Conservation (phyloP, 75 land plant genomes). For the Picea glauca region DNA sequence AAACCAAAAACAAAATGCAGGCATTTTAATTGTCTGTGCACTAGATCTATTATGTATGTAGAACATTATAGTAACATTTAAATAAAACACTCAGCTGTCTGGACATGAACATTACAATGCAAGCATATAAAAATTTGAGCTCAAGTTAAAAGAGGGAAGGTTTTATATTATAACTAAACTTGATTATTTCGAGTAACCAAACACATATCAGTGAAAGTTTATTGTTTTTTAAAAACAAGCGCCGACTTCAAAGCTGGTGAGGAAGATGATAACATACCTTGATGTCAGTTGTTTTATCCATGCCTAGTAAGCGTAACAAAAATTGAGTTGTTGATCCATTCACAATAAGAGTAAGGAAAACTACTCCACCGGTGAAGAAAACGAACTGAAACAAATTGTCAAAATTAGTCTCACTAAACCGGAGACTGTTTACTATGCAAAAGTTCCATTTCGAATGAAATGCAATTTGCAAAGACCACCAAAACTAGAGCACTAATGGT, state of each 20-base stretch:
- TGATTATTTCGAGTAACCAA: not conserved
- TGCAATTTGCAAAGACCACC: not conserved
- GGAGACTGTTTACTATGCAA: not conserved
- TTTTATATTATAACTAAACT: not conserved
- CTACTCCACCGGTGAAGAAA: constrained; percentile 94
- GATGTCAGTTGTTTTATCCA: constrained; percentile 61
- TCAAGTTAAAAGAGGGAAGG: not conserved
- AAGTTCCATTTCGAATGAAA: not conserved
- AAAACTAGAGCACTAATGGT: not conserved
- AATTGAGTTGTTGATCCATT: constrained; percentile 97
- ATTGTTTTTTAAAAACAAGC: not conserved
- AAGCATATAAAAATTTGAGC: not conserved
- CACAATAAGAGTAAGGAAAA: constrained; percentile 82
- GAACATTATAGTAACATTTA: not conserved
- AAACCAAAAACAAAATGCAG: not conserved
- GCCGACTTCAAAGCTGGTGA: not conserved
- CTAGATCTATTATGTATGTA: not conserved
- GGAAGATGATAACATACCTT: constrained; percentile 39
- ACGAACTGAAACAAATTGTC: constrained; percentile 59
- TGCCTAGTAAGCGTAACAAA: constrained; percentile 51
- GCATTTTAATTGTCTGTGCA: not conserved
- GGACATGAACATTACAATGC: not conserved
- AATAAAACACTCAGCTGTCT: not conserved
- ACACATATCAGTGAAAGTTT: not conserved
- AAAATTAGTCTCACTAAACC: not conserved